Conservation (phyloP, 805 yeast species). For the Candida arabinofermentans region DNA sequence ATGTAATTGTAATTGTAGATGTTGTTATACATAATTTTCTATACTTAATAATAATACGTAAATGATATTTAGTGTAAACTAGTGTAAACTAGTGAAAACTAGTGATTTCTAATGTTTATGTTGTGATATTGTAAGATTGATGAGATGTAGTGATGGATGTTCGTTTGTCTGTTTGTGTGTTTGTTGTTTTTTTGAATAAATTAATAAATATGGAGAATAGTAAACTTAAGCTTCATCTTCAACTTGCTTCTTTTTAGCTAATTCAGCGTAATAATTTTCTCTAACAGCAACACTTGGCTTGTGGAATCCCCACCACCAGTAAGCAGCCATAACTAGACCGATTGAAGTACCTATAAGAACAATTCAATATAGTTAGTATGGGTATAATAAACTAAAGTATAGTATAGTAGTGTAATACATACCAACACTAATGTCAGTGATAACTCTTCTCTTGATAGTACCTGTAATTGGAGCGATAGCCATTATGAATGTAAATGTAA, state of each 20-base stretch:
- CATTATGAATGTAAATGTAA: slow-evolving; percentile 34
- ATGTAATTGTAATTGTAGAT: too few relatives aligned
- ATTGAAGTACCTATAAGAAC: slow-evolving; percentile 20
- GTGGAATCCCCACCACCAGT: slow-evolving; percentile 89
- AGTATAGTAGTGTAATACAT: slow-evolving; percentile 33
- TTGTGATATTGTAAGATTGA: too few relatives aligned
- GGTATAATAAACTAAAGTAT: too few relatives aligned
- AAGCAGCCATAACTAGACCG: slow-evolving; percentile 50
- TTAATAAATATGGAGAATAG: not conserved
- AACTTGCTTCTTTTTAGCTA: slow-evolving; percentile 69
- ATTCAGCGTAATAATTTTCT: slow-evolving; percentile 78
- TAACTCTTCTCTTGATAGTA: slow-evolving; percentile 71
- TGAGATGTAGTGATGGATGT: too few relatives aligned
- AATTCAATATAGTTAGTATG: not conserved
- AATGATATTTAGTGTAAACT: too few relatives aligned
- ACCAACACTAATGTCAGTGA: slow-evolving; percentile 74
- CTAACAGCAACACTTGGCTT: slow-evolving; percentile 65
- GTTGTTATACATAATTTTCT: too few relatives aligned
- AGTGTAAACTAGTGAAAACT: too few relatives aligned
- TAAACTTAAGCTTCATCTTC: slow-evolving; percentile 38
- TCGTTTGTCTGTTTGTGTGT: too few relatives aligned
- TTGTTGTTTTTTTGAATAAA: too few relatives aligned
- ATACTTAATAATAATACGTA: too few relatives aligned
- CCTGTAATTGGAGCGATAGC: slow-evolving; percentile 88
- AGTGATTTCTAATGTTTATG: too few relatives aligned